A percentile compares a stretch with the other conserved stretches of the same genome.
Conservation (phyloP, 371 early-diverging fungal genomes). For the Coemansia sp. region DNA sequence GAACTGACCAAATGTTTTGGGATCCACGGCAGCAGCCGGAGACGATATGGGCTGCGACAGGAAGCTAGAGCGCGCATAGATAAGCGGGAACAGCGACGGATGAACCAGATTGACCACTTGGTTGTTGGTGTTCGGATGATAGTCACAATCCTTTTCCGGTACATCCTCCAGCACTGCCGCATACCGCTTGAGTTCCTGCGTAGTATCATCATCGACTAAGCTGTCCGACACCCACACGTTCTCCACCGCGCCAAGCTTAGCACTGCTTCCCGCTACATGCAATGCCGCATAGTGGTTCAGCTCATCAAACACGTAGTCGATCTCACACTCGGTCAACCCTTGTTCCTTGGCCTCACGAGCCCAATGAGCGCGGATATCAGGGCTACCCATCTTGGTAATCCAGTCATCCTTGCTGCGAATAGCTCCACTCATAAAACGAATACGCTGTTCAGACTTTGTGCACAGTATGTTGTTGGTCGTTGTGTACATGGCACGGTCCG, state of each 20-base stretch:
- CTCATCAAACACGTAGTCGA: constrained; percentile 51
- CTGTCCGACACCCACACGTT: constrained; percentile 51
- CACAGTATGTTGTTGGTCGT: neutral
- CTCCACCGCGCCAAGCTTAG: constrained; percentile 47
- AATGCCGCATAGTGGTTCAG: constrained; percentile 42
- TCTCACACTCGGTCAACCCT: constrained; percentile 40
- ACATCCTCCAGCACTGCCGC: constrained; percentile 47
- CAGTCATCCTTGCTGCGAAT: constrained; percentile 55
- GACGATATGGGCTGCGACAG: constrained; percentile 16
- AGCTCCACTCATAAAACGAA: constrained; percentile 36
- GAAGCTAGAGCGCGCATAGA: too few relatives aligned
- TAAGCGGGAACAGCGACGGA: constrained; percentile 53
- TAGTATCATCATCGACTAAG: constrained; percentile 27
- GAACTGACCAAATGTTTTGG: constrained; percentile 25
- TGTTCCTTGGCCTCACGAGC: constrained; percentile 37
- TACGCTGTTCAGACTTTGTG: constrained; percentile 37
- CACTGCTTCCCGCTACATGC: constrained; percentile 22
- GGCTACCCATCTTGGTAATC: constrained; percentile 48
- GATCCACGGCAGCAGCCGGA: constrained; percentile 26
- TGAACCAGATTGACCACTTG: constrained; percentile 64
- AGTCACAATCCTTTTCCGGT: constrained; percentile 52
- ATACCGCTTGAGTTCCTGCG: constrained; percentile 26
- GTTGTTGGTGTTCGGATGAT: constrained; percentile 57
- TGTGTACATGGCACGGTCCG: constrained; percentile 16
- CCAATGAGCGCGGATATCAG: constrained; percentile 50